phyloP scores from a whole-genome alignment of 345 rosid genomes.

The Salix arbutifolia region DNA sequence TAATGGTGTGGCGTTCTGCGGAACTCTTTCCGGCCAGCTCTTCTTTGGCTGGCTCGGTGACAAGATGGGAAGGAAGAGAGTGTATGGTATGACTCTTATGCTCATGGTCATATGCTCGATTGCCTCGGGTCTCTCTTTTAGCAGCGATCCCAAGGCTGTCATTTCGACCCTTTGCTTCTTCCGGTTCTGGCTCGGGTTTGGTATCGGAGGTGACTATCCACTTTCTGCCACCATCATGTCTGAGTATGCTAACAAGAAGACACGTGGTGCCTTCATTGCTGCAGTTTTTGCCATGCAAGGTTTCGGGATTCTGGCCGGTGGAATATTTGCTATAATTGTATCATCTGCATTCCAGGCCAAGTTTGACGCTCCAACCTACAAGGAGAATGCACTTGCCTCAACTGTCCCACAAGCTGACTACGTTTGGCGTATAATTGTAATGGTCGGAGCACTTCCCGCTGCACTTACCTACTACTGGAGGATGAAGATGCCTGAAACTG shows the following conservation, averaged over 20 bases:
- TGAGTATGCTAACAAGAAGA: conserved; percentile 79
- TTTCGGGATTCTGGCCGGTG: conserved; percentile 74
- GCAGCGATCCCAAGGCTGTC: conserved; percentile 38
- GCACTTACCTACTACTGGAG: conserved; percentile 76
- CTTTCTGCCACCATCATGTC: conserved; percentile 85
- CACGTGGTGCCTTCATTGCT: conserved; percentile 82
- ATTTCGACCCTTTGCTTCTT: conserved; percentile 73
- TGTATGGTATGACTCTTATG: conserved; percentile 73
- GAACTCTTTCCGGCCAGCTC: conserved; percentile 67
- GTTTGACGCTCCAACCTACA: conserved; percentile 53
- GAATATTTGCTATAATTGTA: conserved; percentile 55
- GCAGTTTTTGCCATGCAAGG: conserved; percentile 97
- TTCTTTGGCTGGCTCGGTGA: conserved; percentile 88
- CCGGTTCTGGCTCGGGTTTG: conserved; percentile 83
- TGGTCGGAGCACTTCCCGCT: conserved; percentile 83
- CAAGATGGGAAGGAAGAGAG: conserved; percentile 66
- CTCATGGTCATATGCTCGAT: conserved; percentile 62
- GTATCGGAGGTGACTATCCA: conserved; percentile 81
- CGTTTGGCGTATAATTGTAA: conserved; percentile 72
- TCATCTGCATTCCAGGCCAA: conserved; percentile 46
- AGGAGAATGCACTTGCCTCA: conserved; percentile 39
- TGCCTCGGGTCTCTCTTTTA: conserved; percentile 68
- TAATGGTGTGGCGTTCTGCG: conserved; percentile 69
- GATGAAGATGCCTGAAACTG: conserved; percentile 87
- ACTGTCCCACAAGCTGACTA: conserved; percentile 70